Evolutionary conservation across 2,329 filamentous ascomycete species (phyloP).

Genomic region (Neonectria ditissima): DNA sequence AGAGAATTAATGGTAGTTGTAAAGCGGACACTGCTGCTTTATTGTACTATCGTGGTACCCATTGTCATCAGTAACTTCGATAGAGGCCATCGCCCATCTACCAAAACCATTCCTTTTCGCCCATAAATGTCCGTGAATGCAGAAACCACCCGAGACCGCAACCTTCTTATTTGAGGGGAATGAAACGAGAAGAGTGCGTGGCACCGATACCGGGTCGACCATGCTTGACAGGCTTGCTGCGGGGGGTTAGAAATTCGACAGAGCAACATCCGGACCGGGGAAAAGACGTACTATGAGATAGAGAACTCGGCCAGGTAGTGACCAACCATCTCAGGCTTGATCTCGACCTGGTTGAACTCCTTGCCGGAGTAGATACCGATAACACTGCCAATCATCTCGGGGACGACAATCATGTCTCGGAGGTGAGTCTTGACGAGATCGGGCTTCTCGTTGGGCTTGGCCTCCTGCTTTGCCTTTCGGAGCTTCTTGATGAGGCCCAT

Average conservation of each 20-base stretch:
- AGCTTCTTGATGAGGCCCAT: slow-evolving; percentile 99
- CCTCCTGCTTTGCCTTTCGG: slow-evolving; percentile 99
- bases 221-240: slow-evolving; percentile 99
- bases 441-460: slow-evolving; percentile 99
- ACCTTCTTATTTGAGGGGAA: slow-evolving; percentile 97
- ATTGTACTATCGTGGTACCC: slow-evolving; percentile 59
- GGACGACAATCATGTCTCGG: slow-evolving; percentile 99
- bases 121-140: slow-evolving; percentile 68
- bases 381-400: slow-evolving; percentile 99
- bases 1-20: slow-evolving; percentile 42
- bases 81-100: slow-evolving; percentile 59
- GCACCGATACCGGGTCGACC: slow-evolving; percentile 99
- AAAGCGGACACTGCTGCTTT: slow-evolving; percentile 55
- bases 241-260: slow-evolving; percentile 60
- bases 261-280: not conserved
- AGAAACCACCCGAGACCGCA: slow-evolving; percentile 64
- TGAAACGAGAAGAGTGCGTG: slow-evolving; percentile 99
- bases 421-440: slow-evolving; percentile 99
- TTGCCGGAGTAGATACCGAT: slow-evolving; percentile 99
- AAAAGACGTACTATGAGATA: slow-evolving; percentile 92
- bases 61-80: slow-evolving; percentile 60
- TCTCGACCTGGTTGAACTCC: slow-evolving; percentile 99
- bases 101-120: slow-evolving; percentile 69
- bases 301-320: slow-evolving; percentile 99
- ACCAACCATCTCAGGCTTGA: slow-evolving; percentile 99